phyloP scores from a whole-genome alignment of 352 stramenopile genomes.

The Pythium monospermum region DNA sequence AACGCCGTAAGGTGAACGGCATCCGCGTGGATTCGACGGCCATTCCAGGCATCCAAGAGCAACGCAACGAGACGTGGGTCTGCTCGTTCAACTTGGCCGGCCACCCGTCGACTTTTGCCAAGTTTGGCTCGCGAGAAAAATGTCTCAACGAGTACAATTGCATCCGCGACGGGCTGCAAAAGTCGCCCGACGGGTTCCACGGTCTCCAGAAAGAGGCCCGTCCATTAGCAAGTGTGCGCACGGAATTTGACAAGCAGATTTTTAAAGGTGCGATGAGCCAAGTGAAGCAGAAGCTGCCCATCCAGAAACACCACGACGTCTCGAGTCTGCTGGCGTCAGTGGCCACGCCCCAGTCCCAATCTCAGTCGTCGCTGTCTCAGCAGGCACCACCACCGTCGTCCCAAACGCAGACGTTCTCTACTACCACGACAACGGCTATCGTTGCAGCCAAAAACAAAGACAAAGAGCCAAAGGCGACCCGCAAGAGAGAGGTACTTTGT shows the following conservation, averaged over 20 bases:
- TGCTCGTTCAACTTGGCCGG: slow-evolving; percentile 48
- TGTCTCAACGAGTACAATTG: slow-evolving; percentile 44
- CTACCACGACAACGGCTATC: neutral
- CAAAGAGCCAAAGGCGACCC: slow-evolving; percentile 12
- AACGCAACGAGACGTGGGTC: slow-evolving; percentile 28
- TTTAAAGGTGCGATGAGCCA: slow-evolving; percentile 36
- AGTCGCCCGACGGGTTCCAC: slow-evolving; percentile 19
- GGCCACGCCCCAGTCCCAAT: too few relatives aligned
- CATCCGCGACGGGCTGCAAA: slow-evolving; percentile 25
- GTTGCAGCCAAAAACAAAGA: slow-evolving; percentile 2
- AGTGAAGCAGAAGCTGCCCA: slow-evolving; percentile 36
- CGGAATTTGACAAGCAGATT: slow-evolving; percentile 20
- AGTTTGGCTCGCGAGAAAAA: slow-evolving; percentile 28
- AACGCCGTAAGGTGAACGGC: slow-evolving; percentile 16
- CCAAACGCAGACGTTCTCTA: neutral
- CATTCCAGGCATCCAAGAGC: slow-evolving; percentile 42
- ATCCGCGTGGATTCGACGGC: slow-evolving; percentile 28
- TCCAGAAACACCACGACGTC: slow-evolving; percentile 29
- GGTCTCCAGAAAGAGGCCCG: slow-evolving; percentile 21
- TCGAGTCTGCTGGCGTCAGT: slow-evolving; percentile 4
- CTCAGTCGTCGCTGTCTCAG: neutral
- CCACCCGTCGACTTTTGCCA: slow-evolving; percentile 35
- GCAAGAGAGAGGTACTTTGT: slow-evolving; percentile 19
- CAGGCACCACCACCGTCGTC: neutral
- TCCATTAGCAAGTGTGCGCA: neutral